Conservation (phyloP, 805 yeast species). For the Candida insectalens region DNA sequence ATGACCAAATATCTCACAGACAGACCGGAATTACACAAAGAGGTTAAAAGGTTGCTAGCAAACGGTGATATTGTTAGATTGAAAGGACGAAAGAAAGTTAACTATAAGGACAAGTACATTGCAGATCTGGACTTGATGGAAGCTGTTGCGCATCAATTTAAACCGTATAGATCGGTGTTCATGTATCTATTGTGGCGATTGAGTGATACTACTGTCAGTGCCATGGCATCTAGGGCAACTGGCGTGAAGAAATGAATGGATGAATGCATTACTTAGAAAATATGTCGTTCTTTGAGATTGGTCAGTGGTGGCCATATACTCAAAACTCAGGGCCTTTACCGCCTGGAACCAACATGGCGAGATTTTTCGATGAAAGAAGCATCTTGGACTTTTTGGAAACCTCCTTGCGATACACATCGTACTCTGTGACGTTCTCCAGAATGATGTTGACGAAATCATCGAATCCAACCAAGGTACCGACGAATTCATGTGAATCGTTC, state of each 20-base stretch:
- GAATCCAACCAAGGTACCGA: constrained; percentile 85
- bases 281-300: constrained; percentile 3
- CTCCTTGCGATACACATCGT: constrained; percentile 30
- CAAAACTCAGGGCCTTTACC: constrained; percentile 25
- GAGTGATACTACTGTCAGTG: constrained; percentile 47
- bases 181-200: constrained; percentile 72
- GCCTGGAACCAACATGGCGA: constrained; percentile 56
- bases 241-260: no score
- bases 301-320: neutral
- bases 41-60: constrained; percentile 31
- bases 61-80: constrained; percentile 21
- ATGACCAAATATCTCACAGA: constrained; percentile 50
- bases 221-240: no score
- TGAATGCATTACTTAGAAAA: no score
- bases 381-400: constrained; percentile 44
- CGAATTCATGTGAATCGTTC: constrained; percentile 59
- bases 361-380: constrained; percentile 62
- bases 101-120: constrained; percentile 15
- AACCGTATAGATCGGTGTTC: constrained; percentile 58
- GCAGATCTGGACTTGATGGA: constrained; percentile 46
- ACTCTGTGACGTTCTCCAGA: constrained; percentile 69
- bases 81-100: constrained; percentile 24
- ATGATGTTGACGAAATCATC: constrained; percentile 94
- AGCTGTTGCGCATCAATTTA: constrained; percentile 45
- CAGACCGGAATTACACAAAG: constrained; percentile 38